Percentiles rank a stretch among this genome's conserved stretches.
phyloP scores from a whole-genome alignment of 805 yeast genomes.

The Huiozyma sinensis region DNA sequence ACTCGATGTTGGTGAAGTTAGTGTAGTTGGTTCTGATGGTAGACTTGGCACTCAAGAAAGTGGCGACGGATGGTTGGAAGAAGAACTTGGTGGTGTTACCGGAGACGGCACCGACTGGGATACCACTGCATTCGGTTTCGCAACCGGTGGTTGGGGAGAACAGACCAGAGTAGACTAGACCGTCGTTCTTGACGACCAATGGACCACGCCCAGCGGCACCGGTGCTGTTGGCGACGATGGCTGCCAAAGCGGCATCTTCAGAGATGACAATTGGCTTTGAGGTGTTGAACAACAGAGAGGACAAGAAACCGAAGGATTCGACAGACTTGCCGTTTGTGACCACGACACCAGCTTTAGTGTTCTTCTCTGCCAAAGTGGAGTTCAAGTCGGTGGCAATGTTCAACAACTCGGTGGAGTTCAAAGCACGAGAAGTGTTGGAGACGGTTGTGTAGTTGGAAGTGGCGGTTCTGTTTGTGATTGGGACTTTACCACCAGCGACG shows the following conservation, averaged over 20 bases:
- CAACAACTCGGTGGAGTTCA: conserved; percentile 17
- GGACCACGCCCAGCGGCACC: conserved; percentile 15
- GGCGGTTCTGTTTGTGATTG: conserved; percentile 6
- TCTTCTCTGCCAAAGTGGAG: conserved; percentile 6
- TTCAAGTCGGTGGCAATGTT: conserved; percentile 11
- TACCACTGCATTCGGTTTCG: conserved; percentile 4
- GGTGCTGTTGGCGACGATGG: conserved; percentile 14
- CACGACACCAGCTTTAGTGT: conserved; percentile 15
- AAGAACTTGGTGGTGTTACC: conserved; percentile 15
- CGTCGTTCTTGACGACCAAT: conserved; percentile 12
- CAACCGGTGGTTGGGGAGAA: conserved; percentile 11
- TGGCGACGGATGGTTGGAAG: conserved; percentile 18
- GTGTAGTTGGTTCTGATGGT: conserved; percentile 14
- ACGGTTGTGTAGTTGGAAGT: conserved; percentile 7
- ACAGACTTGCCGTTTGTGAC: conserved; percentile 13
- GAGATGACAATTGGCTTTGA: conserved; percentile 18
- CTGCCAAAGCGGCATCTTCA: conserved; percentile 12
- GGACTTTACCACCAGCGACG: conserved; percentile 16
- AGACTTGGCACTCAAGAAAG: conserved; percentile 11
- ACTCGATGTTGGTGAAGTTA: conserved; percentile 12
- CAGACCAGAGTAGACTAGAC: conserved; percentile 18
- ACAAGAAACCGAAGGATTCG: conserved; percentile 22
- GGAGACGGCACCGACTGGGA: conserved; percentile 20
- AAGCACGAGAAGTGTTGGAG: conserved; percentile 13
- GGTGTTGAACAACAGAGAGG: conserved; percentile 15